Evolutionary conservation across 2,329 filamentous ascomycete species (phyloP).

Genomic region (Didymella segeticola): DNA sequence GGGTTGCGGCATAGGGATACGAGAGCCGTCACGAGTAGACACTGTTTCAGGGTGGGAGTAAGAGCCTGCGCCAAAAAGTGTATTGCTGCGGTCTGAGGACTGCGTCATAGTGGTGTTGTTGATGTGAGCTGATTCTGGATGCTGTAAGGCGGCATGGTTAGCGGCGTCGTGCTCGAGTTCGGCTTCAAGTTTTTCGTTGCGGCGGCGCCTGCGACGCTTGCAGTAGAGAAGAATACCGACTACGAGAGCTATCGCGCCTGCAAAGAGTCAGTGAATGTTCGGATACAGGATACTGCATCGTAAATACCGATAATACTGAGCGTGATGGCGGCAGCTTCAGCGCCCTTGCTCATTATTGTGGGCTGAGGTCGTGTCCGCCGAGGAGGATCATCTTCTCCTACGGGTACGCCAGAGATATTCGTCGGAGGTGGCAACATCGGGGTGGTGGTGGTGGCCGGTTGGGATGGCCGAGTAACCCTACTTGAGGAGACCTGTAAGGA

Average conservation of each 20-base stretch:
- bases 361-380: conserved; percentile 15
- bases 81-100: conserved; percentile 32
- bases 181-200: conserved; percentile 26
- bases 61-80: conserved; percentile 35
- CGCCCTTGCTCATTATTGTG: conserved; percentile 36
- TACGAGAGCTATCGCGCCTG: conserved; percentile 39
- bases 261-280: conserved; percentile 4
- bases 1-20: conserved; percentile 28
- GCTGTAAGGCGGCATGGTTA: conserved; percentile 27
- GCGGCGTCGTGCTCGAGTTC: conserved; percentile 37
- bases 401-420: background rate
- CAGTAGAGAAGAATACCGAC: conserved; percentile 31
- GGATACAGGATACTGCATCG: too few relatives aligned
- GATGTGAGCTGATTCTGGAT: conserved; percentile 34
- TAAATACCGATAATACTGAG: conserved; percentile 39
- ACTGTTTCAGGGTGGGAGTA: conserved; percentile 44
- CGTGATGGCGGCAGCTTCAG: conserved; percentile 42
- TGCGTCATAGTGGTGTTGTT: conserved; percentile 28
- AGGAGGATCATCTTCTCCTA: conserved; percentile 6
- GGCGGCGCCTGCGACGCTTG: conserved; percentile 32
- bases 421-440: background rate
- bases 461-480: conserved; percentile 7
- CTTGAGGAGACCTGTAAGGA: conserved; percentile 5
- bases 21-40: conserved; percentile 35
- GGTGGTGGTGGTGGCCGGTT: background rate